These are phyloP conservation scores for Candida montana DNA, from an alignment of 805 yeast species.

Conservation along the genomic window DNA sequence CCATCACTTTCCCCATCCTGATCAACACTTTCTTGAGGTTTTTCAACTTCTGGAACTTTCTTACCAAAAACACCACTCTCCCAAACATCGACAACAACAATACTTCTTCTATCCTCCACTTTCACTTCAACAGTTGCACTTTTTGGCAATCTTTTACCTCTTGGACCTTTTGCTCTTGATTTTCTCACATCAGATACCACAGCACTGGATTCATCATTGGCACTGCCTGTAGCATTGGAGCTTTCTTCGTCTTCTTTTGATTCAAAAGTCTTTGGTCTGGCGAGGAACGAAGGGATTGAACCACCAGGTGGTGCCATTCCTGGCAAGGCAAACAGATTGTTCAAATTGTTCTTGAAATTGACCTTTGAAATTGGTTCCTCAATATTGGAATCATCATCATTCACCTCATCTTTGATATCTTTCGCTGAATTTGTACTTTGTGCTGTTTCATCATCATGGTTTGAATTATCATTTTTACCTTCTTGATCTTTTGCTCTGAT, in stretches of 20 bases:
- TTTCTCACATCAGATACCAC: conserved; percentile 33
- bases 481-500: conserved; percentile 4
- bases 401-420: too few species aligned
- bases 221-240: too few species aligned
- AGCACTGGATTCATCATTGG: conserved; percentile 1
- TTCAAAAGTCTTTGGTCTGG: conserved; percentile 1
- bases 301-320: conserved; percentile 37
- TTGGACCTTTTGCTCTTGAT: conserved; percentile 66
- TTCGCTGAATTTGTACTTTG: too few species aligned
- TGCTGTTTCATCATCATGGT: background rate
- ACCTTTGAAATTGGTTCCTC: conserved; percentile 18
- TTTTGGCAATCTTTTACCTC: conserved; percentile 64
- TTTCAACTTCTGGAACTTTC: too few species aligned
- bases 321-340: conserved; percentile 56
- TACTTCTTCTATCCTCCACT: conserved; percentile 21
- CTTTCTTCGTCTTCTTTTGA: conserved; percentile 1
- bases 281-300: conserved; percentile 16
- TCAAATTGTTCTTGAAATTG: conserved; percentile 50
- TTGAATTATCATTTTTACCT: background rate
- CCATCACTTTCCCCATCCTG: background rate
- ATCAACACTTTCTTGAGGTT: background rate
- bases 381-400: too few species aligned
- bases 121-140: conserved; percentile 33
- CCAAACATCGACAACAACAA: conserved; percentile 20
- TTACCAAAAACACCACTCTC: conserved; percentile 11